Base-by-base conservation (phyloP, 768 basidiomycete genomes). In the Rubroboletus satanas region DNA sequence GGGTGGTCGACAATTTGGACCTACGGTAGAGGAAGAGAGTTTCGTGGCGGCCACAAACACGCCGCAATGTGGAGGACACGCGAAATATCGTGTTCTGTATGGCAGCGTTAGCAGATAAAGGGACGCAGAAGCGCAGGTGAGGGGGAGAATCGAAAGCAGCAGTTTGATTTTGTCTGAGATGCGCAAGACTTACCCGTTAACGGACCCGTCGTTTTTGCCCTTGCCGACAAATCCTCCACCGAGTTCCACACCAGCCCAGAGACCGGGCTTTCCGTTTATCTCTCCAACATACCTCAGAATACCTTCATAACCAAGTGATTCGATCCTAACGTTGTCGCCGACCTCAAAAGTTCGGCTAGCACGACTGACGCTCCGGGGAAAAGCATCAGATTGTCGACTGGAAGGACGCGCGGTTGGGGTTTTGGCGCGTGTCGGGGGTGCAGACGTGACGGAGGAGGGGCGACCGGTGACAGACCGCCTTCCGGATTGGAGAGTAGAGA, bases 171-270 rank as follows among this genome's bases (percentile, higher is more conserved):
- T 28, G 37, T 43, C 23, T 26, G 41, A 45, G 41, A 54, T 14
- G 7, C 9, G 14, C 1, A 10, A 49, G 21, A 79, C 92, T 76
- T 67, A 97, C 95, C 91, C 92, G 58, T 77, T 80, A 5, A 96
- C 94, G 43, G 83, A 82, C 33, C 96, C 96, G 63, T 98, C 83
- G 64, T 99, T 99, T 75, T 98, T 99, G 1, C 96, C 96, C 69
- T 89, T 90, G 18, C 96, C 94, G 17, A 79, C 71, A 66, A 93
- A 96, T 7, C 90, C 90, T 35, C 86, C 87, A 61, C 82, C 76
- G 21, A 99, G 77, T 71, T 98, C 92, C 21, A 99, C 91, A 14
- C 96, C 96, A 15, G 91, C 96, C 90, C 92, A 99, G 7, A 85
- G 73, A 4, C 95, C 96, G 3, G 82, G 78, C 70, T 98, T 98